Conservation (phyloP, 257 asterid species). For the Scutellaria galericulata region DNA sequence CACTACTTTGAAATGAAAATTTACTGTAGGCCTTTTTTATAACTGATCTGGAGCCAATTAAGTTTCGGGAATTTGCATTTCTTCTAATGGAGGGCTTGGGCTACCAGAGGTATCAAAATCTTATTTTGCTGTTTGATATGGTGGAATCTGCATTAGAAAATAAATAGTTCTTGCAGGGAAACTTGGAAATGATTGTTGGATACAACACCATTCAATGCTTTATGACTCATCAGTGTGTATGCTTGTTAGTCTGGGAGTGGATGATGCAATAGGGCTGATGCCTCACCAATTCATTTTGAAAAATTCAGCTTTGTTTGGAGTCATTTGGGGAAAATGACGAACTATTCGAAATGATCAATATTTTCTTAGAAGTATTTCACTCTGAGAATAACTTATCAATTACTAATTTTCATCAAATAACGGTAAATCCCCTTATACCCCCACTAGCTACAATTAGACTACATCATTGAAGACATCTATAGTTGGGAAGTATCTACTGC, state of each 20-base stretch:
- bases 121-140: constrained; percentile 23
- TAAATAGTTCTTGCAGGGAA: constrained; percentile 14
- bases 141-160: constrained; percentile 31
- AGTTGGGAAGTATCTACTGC: background rate
- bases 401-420: background rate
- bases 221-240: constrained; percentile 5
- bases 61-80: constrained; percentile 60
- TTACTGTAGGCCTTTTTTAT: constrained; percentile 72
- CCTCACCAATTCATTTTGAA: constrained; percentile 11
- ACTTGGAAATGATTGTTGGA: background rate
- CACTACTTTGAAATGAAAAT: constrained; percentile 23
- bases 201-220: constrained; percentile 11
- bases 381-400: background rate
- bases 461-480: background rate
- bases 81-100: constrained; percentile 65
- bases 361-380: constrained; percentile 1
- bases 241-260: background rate
- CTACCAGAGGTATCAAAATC: constrained; percentile 61
- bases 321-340: constrained; percentile 7
- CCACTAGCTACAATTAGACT: background rate
- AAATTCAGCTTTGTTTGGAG: background rate
- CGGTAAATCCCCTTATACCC: background rate
- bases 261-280: constrained; percentile 8
- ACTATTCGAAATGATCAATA: background rate
- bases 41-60: constrained; percentile 71